These are phyloP conservation scores for Phialemoniopsis sp. DNA, from an alignment of 2,329 filamentous ascomycete species.

Conservation along the genomic window DNA sequence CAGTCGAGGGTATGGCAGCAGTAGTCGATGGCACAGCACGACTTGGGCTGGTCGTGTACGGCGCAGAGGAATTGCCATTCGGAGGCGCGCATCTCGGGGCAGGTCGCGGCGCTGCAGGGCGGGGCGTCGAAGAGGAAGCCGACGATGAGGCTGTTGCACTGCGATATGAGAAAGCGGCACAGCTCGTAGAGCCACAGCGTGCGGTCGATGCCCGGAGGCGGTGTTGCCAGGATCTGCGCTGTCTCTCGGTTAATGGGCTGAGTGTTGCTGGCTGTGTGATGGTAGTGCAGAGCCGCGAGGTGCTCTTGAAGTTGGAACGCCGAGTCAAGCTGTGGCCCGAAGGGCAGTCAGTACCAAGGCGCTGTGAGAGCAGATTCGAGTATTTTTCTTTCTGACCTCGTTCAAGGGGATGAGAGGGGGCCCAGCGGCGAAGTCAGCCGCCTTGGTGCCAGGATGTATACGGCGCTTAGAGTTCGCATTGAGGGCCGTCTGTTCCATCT, in stretches of 20 bases:
- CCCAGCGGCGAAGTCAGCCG: conserved; percentile 88
- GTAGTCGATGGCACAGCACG: conserved; percentile 97
- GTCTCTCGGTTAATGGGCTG: conserved; percentile 71
- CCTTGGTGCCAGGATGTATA: conserved; percentile 88
- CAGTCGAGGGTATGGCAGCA: conserved; percentile 98
- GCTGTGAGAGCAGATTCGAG: no score
- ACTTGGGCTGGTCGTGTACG: conserved; percentile 93
- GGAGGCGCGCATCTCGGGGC: conserved; percentile 95
- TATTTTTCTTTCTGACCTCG: conserved; percentile 68
- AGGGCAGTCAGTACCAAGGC: background rate
- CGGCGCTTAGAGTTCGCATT: conserved; percentile 75
- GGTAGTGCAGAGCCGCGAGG: conserved; percentile 84
- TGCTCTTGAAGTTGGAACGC: conserved; percentile 97
- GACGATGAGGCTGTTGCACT: conserved; percentile 88
- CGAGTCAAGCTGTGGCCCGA: conserved; percentile 71
- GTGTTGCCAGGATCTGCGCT: conserved; percentile 71
- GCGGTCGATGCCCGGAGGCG: conserved; percentile 77
- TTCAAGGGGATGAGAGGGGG: conserved; percentile 82
- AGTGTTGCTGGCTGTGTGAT: conserved; percentile 66
- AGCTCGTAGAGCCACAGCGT: conserved; percentile 97
- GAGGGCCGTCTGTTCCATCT: conserved; percentile 59
- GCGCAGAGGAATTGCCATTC: conserved; percentile 99
- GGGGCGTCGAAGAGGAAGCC: conserved; percentile 89
- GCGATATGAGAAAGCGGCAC: conserved; percentile 90
- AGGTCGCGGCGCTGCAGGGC: conserved; percentile 83